Base-by-base conservation (phyloP, 495 filamentous ascomycete genomes). In the Penicillium parvum region DNA sequence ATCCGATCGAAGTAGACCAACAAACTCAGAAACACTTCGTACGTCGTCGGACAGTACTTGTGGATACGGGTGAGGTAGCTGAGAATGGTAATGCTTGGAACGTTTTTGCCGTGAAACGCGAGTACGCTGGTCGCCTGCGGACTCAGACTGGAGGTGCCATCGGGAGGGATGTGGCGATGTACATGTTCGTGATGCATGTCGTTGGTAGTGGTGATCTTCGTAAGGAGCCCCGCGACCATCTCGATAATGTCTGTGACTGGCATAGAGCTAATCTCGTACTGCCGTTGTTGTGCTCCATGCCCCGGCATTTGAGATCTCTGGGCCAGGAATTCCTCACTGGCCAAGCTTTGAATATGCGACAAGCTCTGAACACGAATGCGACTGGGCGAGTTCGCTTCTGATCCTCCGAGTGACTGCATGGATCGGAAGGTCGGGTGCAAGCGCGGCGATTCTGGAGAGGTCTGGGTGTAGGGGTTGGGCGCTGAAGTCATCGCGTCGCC, bases 81-180 rank as follows among this genome's bases (percentile, higher is more conserved):
- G 42, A 94, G 69, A 40, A 99, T 97, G 23, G 90, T 94, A 47
- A 99, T 99, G 57, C 84, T 92, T 2, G 92, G 92, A 7, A 97
- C 88, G 49, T 99, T 99, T 68, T 97, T 99, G 18, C 92, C 92
- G 62, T 99, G 92, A 55, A 99, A 99, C n/a, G 92, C 94, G 8
- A 99, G 79, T 2, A 99, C 92, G 41, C 88, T 95, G 36, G 82
- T 87, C 38, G 90, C 88, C 47, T 94, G 79, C 8, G 81, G 81
- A 55, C 77, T 90, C 55, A 95, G 75, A 27, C 76, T 77, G 19
- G 72, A 61, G 4, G 81, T 75, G 8, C 77, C 80, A 37, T 87
- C 82, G 10, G 79, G 65, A 7, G 86, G 82, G 46, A 88, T 79
- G 42, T 83, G 77, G 37, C 83, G 71, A 60, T 89, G 83, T 25